Conservation (phyloP, 1,284 basidiomycete genomes). For the Stygiomarasmius scandens region DNA sequence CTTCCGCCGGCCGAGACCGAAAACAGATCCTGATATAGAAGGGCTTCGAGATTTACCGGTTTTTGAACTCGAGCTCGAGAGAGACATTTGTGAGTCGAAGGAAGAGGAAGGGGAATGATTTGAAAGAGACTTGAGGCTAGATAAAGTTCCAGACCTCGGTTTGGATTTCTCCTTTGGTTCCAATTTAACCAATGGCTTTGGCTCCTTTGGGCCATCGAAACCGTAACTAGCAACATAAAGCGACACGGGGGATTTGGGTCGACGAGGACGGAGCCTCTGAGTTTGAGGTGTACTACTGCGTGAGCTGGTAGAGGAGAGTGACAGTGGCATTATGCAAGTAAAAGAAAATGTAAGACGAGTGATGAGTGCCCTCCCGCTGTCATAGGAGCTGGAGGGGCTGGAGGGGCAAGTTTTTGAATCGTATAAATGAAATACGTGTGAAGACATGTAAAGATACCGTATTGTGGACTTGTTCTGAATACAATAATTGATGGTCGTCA, state of each 20-base stretch:
- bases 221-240: constrained; percentile 11
- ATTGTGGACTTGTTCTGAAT: too few relatives aligned
- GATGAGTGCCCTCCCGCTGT: too few relatives aligned
- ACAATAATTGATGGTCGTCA: too few relatives aligned
- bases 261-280: too few relatives aligned
- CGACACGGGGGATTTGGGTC: constrained; percentile 12
- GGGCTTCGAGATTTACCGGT: not conserved
- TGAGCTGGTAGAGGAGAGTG: too few relatives aligned
- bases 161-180: constrained; percentile 2
- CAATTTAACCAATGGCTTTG: constrained; percentile 6
- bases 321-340: too few relatives aligned
- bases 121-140: not conserved
- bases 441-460: too few relatives aligned
- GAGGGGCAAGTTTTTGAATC: too few relatives aligned
- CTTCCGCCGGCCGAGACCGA: not conserved
- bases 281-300: too few relatives aligned
- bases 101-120: constrained; percentile 1
- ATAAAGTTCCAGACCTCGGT: not conserved
- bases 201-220: constrained; percentile 5
- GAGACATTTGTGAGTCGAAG: not conserved
- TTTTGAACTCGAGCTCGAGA: not conserved
- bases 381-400: too few relatives aligned
- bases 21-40: not conserved
- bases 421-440: too few relatives aligned
- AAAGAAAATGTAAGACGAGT: too few relatives aligned